phyloP scores from a whole-genome alignment of 2,329 filamentous ascomycete species.

The Fusarium metavorans region DNA sequence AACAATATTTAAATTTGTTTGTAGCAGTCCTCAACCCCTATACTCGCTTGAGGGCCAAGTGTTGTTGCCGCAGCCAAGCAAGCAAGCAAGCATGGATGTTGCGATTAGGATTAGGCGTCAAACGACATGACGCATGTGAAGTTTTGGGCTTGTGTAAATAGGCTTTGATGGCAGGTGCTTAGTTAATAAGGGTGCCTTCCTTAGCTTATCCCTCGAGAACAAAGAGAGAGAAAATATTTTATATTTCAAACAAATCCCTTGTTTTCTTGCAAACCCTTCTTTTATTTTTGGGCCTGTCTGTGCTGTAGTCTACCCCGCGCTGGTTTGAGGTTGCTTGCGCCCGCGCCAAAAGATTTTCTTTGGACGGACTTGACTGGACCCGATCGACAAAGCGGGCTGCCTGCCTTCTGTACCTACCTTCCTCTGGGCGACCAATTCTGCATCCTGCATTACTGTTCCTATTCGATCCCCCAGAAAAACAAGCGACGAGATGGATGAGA shows the following conservation, averaged over 20 bases:
- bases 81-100: not conserved
- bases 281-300: not conserved
- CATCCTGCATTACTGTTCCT: conserved; percentile 44
- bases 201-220: not conserved
- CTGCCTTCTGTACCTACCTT: not conserved
- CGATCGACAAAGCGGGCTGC: conserved; percentile 29
- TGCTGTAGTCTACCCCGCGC: conserved; percentile 38
- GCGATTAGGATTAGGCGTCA: conserved; percentile 33
- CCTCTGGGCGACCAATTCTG: conserved; percentile 38
- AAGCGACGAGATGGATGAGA: conserved; percentile 42
- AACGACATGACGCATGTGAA: conserved; percentile 39
- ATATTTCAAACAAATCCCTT: not conserved
- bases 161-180: not conserved
- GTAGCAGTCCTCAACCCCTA: not conserved
- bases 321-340: conserved; percentile 12
- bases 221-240: not conserved
- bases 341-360: conserved; percentile 44
- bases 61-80: not conserved
- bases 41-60: not conserved
- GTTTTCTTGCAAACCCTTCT: not conserved
- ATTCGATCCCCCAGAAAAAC: not conserved
- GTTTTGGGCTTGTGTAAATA: not conserved
- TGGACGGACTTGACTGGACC: conserved; percentile 22
- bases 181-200: not conserved
- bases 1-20: not conserved